Percentiles rank a stretch among this genome's conserved stretches.
Conservation (phyloP, 257 asterid species). For the Solanum appendiculatum region DNA sequence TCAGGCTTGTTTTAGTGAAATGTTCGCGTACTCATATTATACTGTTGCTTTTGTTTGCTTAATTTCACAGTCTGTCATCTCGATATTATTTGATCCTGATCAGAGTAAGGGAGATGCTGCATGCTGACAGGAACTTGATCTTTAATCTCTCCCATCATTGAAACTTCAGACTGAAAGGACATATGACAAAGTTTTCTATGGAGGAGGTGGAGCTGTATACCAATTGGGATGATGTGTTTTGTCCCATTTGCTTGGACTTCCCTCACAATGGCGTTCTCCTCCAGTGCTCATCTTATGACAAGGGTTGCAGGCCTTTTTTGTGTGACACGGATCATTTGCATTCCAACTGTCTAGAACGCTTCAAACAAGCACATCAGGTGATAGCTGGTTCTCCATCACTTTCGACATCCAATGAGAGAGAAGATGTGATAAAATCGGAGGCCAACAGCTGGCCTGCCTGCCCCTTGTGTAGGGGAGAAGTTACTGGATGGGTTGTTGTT, state of each 20-base stretch:
- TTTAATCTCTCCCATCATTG: conserved; percentile 9
- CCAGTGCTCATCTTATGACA: conserved; percentile 60
- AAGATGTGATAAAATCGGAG: conserved; percentile 12
- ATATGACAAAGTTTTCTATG: conserved; percentile 16
- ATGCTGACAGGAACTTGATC: conserved; percentile 14
- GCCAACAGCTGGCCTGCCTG: conserved; percentile 44
- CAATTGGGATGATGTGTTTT: conserved; percentile 58
- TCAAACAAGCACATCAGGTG: conserved; percentile 58
- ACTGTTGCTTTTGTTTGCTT: not conserved
- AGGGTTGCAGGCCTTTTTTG: conserved; percentile 73
- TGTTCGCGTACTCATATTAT: not conserved
- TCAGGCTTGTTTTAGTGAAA: not conserved
- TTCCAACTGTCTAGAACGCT: conserved; percentile 71
- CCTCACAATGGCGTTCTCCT: conserved; percentile 88
- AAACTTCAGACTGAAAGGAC: conserved; percentile 20
- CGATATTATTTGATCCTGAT: not conserved
- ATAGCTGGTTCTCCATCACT: conserved; percentile 25
- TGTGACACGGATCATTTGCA: conserved; percentile 76
- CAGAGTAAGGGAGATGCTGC: not conserved
- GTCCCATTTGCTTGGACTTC: conserved; percentile 77
- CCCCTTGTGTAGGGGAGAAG: conserved; percentile 86
- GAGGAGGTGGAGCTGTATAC: conserved; percentile 57
- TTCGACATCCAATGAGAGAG: conserved; percentile 14
- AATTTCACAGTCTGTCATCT: not conserved
- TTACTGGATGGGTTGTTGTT: conserved; percentile 60